Percentiles rank a stretch among this genome's conserved stretches.
phyloP scores from a whole-genome alignment of 805 yeast species.

The Wickerhamiella shivajii region DNA sequence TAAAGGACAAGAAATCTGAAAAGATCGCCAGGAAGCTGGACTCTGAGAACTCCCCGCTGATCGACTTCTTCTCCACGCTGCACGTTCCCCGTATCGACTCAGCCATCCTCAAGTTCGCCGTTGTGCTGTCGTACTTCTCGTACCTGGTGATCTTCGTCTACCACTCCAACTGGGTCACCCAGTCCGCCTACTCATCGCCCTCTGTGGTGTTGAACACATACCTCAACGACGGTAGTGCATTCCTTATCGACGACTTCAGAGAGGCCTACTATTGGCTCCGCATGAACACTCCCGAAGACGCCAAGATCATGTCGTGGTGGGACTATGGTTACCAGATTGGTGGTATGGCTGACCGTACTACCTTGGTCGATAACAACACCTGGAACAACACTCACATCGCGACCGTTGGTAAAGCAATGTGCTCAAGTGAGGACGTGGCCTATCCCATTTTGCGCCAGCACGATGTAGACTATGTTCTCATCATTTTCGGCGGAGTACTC shows the following conservation, averaged over 20 bases:
- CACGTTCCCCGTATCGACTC: conserved; percentile 11
- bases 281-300: conserved; percentile 93
- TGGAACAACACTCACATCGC: conserved; percentile 99
- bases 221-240: conserved; percentile 71
- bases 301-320: conserved; percentile 99
- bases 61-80: conserved; percentile 16
- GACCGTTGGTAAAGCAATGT: conserved; percentile 96
- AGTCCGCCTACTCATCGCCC: conserved; percentile 91
- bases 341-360: conserved; percentile 99
- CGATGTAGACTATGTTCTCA: conserved; percentile 88
- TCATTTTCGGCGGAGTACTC: conserved; percentile 84
- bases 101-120: conserved; percentile 43
- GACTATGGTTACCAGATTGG: conserved; percentile 99
- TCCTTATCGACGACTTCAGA: conserved; percentile 87
- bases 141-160: conserved; percentile 70
- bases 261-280: conserved; percentile 98
- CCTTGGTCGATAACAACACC: conserved; percentile 95
- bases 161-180: conserved; percentile 97
- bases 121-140: conserved; percentile 50
- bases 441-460: conserved; percentile 78
- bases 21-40: too few species aligned
- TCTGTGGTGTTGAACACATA: conserved; percentile 85
- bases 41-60: too few species aligned
- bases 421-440: conserved; percentile 73
- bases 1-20: too few species aligned